Evolutionary conservation across 1,139 yeast species (phyloP), one percentile per base, ranked within the genome.

Genomic region (Lodderomyces theae): DNA sequence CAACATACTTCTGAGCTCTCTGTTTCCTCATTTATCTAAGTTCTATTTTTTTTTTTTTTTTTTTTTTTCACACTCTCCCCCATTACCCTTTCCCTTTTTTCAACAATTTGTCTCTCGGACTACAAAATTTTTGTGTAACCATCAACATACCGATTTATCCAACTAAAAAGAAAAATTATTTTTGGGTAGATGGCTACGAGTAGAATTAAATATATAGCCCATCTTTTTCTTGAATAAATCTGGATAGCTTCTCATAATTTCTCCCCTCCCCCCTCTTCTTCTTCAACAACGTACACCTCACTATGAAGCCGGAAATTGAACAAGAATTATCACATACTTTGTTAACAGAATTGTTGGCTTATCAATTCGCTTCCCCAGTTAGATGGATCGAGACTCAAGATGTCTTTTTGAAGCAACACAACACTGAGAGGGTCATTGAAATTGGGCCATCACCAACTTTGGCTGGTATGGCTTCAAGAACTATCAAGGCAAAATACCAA

Each of bases 351-450:
- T 80, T 92, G 56, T 77, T 92, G 69, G 97, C 98, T 39, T 92
- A 90, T 71, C 99, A 92, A 69, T 92, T 92, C 61, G 98, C 99
- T 36, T 90, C 97, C 49, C 98, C 99, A 37, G 99, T 92, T 51
- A 83, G 97, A 78, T 92, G 99, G 97, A 94, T 92, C 64, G 98
- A 92, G 66, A 92, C 98, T 48, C 98, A 92, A 69, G 98, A 92
- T 74, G 97, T 90, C 45, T 86, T 92, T 63, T 80, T 92, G 63
- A 86, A 87, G 63, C 94, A 89, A 54, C 86, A 81, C 78, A 89
- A 90, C 67, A 86, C 97, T 48, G 98, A 92, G 72, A 79, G 98
- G 60, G 90, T 92, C 49, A 96, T 92, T 51, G 99, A 92, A 69
- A 87, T 92, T 51, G 99, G 99, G 42, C 99, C 99, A 48, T 89